Evolutionary conservation across 208 protist genomes (phyloP).

Genomic region (Leishmania martiniquensis): DNA sequence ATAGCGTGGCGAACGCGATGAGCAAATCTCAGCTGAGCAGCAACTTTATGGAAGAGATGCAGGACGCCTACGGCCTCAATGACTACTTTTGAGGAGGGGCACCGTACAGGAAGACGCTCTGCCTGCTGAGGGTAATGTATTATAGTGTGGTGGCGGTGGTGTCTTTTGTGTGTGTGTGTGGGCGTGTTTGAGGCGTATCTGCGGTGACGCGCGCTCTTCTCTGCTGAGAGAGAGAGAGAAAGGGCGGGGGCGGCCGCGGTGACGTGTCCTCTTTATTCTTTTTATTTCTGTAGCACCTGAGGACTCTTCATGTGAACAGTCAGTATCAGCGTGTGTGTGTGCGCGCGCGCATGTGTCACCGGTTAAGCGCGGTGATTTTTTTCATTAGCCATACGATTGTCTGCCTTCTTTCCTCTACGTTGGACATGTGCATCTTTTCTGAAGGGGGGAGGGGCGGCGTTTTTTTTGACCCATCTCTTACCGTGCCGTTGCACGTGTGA

Average conservation of each 20-base stretch:
- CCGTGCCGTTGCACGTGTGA: too few species aligned
- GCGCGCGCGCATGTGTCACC: too few species aligned
- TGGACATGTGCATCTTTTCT: too few species aligned
- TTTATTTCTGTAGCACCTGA: neutral
- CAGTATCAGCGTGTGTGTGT: neutral
- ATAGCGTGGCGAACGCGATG: slow-evolving; percentile 16
- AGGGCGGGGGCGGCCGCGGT: too few species aligned
- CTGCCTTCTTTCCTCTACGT: too few species aligned
- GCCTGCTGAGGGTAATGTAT: neutral
- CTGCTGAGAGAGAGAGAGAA: neutral
- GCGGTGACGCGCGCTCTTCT: neutral
- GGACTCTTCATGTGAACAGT: neutral
- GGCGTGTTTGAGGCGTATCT: too few species aligned
- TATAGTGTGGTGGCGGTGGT: neutral
- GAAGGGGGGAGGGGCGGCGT: too few species aligned
- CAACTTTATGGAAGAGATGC: slow-evolving; percentile 37
- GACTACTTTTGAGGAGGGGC: slow-evolving; percentile 21
- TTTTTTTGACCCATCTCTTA: too few species aligned
- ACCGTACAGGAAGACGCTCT: neutral
- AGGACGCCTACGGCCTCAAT: slow-evolving; percentile 46
- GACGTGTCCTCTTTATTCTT: neutral
- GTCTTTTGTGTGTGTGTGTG: neutral
- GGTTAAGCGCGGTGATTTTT: too few species aligned
- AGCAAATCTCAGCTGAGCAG: slow-evolving; percentile 23
- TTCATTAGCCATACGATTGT: too few species aligned